Conservation (phyloP, 164 flowering plant species). For the Stephania japonica region DNA sequence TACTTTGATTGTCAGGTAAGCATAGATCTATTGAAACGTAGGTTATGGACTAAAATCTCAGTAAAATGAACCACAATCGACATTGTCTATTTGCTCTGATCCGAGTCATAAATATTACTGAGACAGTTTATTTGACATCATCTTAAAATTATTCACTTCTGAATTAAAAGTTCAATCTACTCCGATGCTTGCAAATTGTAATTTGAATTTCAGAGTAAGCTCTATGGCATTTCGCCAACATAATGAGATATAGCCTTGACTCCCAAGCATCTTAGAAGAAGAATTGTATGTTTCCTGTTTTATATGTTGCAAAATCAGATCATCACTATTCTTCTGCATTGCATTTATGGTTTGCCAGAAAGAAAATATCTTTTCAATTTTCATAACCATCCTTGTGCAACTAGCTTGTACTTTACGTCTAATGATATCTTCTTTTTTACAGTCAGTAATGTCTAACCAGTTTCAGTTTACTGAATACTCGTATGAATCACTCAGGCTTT, state of each 20-base stretch:
- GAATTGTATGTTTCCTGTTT: not conserved
- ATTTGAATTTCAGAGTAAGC: not conserved
- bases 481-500: constrained; percentile 47
- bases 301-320: not conserved
- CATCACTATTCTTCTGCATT: not conserved
- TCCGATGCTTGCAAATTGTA: not conserved
- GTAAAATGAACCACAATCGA: not conserved
- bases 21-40: not conserved
- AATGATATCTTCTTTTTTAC: not conserved
- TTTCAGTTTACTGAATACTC: not conserved
- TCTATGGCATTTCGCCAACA: not conserved
- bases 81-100: no score
- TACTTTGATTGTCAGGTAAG: not conserved
- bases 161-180: not conserved
- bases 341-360: not conserved
- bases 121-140: not conserved
- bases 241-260: not conserved
- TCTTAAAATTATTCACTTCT: not conserved
- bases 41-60: not conserved
- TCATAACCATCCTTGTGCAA: not conserved
- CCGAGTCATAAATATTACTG: not conserved
- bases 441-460: not conserved
- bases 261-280: not conserved
- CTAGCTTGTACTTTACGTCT: not conserved
- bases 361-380: not conserved